These are phyloP conservation scores for Sphaerulina musiva DNA, from an alignment of 2,329 filamentous ascomycete genomes.

Conservation along the genomic window DNA sequence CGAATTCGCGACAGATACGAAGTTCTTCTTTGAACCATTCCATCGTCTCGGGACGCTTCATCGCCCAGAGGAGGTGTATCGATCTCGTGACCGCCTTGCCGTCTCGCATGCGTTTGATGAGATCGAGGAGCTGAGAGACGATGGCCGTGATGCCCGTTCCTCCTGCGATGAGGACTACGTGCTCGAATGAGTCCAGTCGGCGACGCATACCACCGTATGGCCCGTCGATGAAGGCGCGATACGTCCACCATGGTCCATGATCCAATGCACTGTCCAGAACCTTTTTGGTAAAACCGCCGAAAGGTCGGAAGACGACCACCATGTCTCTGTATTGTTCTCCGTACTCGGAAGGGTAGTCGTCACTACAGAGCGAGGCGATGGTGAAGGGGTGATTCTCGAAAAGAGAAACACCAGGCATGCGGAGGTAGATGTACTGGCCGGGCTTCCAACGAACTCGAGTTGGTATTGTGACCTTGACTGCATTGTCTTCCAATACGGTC, in stretches of 20 bases:
- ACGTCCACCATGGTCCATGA: slow-evolving; percentile 84
- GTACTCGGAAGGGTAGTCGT: slow-evolving; percentile 88
- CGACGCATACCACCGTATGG: slow-evolving; percentile 93
- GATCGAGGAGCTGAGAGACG: slow-evolving; percentile 79
- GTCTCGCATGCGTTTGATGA: slow-evolving; percentile 96
- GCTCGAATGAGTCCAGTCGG: slow-evolving; percentile 85
- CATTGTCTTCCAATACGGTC: slow-evolving; percentile 82
- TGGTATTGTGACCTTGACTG: slow-evolving; percentile 91
- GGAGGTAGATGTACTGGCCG: slow-evolving; percentile 88
- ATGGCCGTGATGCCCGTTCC: slow-evolving; percentile 92
- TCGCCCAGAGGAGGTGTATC: slow-evolving; percentile 87
- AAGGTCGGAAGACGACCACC: slow-evolving; percentile 84
- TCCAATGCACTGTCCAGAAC: slow-evolving; percentile 77
- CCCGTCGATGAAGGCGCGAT: slow-evolving; percentile 84
- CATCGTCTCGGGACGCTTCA: slow-evolving; percentile 87
- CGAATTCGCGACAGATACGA: slow-evolving; percentile 81
- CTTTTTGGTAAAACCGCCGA: slow-evolving; percentile 79
- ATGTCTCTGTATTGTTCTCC: slow-evolving; percentile 83
- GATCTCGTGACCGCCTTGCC: slow-evolving; percentile 88
- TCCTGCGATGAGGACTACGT: slow-evolving; percentile 85
- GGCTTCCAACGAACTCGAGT: slow-evolving; percentile 90
- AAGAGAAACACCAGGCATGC: slow-evolving; percentile 85
- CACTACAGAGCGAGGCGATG: slow-evolving; percentile 83
- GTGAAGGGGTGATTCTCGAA: slow-evolving; percentile 96
- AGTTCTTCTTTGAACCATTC: slow-evolving; percentile 97